Evolutionary conservation across 2,329 filamentous ascomycete species (phyloP).

Genomic region (Cyclaneusma minus): DNA sequence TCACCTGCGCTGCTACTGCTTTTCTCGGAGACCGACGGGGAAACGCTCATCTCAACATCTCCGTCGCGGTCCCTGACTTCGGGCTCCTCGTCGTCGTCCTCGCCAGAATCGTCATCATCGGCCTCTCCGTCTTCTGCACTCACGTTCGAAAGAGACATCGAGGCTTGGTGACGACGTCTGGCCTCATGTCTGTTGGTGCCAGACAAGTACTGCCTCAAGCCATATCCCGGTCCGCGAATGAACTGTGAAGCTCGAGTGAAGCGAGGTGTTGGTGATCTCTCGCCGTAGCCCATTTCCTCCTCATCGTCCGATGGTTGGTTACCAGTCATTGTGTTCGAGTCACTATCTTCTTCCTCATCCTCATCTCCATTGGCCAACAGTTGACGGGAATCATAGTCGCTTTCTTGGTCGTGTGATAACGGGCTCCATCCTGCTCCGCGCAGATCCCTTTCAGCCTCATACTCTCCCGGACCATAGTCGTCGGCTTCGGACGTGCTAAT

Average conservation of each 20-base stretch:
- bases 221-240: too few relatives aligned
- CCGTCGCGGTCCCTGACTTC: slow-evolving; percentile 16
- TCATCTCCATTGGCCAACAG: not conserved
- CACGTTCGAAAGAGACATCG: slow-evolving; percentile 7
- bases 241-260: too few relatives aligned
- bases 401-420: slow-evolving; percentile 17
- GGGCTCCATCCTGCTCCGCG: slow-evolving; percentile 20
- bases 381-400: slow-evolving; percentile 10
- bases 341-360: slow-evolving; percentile 2
- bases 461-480: slow-evolving; percentile 11
- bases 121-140: slow-evolving; percentile 11
- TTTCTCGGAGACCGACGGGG: slow-evolving; percentile 8
- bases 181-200: not conserved
- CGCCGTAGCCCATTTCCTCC: slow-evolving; percentile 3
- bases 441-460: slow-evolving; percentile 11
- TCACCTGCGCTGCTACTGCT: slow-evolving; percentile 5
- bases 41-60: slow-evolving; percentile 20
- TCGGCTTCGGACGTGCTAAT: slow-evolving; percentile 13
- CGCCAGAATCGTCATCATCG: slow-evolving; percentile 7
- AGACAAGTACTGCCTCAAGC: too few relatives aligned
- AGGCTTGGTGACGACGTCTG: slow-evolving; percentile 1
- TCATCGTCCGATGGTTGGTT: slow-evolving; percentile 5
- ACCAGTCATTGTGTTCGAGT: slow-evolving; percentile 6
- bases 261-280: slow-evolving; percentile 1
- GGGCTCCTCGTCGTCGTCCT: slow-evolving; percentile 9